A percentile compares a stretch with the other conserved stretches of the same genome.
These are phyloP conservation scores for Wallemia hederae DNA, from an alignment of 1,284 basidiomycete species.

Conservation along the genomic window DNA sequence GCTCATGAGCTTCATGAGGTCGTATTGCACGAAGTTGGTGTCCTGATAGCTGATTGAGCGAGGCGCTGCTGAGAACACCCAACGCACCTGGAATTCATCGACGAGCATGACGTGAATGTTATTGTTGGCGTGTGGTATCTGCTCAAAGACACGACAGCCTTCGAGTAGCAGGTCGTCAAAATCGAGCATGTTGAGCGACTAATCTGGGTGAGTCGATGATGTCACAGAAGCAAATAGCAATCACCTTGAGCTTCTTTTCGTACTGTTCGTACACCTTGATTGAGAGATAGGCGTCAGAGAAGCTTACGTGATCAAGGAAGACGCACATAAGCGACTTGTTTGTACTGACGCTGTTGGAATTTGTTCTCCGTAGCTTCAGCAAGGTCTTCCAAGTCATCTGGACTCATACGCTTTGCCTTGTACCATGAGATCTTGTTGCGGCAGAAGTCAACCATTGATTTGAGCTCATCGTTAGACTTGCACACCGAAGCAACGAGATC, in stretches of 20 bases:
- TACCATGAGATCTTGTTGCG: constrained; percentile 11
- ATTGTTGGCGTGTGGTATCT: constrained; percentile 24
- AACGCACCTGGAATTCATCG: constrained; percentile 45
- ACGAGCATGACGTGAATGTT: constrained; percentile 55
- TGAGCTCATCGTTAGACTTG: constrained; percentile 5
- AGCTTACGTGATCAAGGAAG: constrained; percentile 7
- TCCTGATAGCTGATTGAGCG: constrained; percentile 26
- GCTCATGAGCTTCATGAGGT: constrained; percentile 48
- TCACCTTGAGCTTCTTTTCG: constrained; percentile 25
- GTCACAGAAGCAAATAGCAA: background rate
- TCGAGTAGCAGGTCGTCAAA: constrained; percentile 65
- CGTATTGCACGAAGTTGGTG: constrained; percentile 60
- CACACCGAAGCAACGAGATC: constrained; percentile 4
- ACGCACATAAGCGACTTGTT: background rate
- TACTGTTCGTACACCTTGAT: constrained; percentile 38
- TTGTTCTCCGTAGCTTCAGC: background rate
- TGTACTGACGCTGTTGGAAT: background rate
- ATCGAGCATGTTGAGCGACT: constrained; percentile 41
- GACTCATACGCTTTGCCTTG: constrained; percentile 11
- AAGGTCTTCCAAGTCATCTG: background rate
- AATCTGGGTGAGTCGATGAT: background rate
- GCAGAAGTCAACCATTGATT: constrained; percentile 8
- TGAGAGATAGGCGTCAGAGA: constrained; percentile 17
- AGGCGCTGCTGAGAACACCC: background rate
- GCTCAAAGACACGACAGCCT: constrained; percentile 38